Evolutionary conservation across 345 rosid species (phyloP), one percentile per base, ranked within the genome.

Genomic region (Trapa bicornis): DNA sequence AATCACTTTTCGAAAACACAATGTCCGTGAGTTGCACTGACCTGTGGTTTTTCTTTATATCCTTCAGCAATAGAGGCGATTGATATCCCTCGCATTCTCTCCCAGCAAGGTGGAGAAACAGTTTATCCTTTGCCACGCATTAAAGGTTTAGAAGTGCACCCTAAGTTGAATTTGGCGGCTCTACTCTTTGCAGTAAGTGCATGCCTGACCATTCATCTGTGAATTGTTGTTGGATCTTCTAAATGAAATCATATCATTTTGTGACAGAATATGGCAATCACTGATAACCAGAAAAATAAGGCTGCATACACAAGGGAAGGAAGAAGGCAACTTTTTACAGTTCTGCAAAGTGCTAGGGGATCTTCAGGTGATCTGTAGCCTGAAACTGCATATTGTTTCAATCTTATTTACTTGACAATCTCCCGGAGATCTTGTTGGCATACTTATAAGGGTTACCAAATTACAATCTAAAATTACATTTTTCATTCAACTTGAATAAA

Each of bases 321-420:
- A 74, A 87, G 99, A 81, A 94, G 91, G 71, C 99, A 89, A 71
- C 99, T 94, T 39, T 94, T 94, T 82, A 86, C 97, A 64, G 95
- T 94, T 78, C 76, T 94, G 79, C 99, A 94, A 81, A 91, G 92
- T 87, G 97, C 97, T 48, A 87, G 92, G 80, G 97, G 97, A 61
- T 94, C 97, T 67, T 89, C 99, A 86, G 99, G 99, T 94, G 74
- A 78, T 64, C 65, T 1, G 45, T 43, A 35, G 33, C 0, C 14
- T 35, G 29, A 58, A 11, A 36, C 42, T 69, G 60, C 65, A 37
- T 38, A 33, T 56, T 16, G n/a, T 6, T 65, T 13, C 47, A 42
- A 37, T 0, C 4, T 37, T 64, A 43, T 7, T 36, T 22, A 43
- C n/a, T 2, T 13, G 43, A n/a, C 9, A 15, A 29, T 36, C 4